Base-by-base conservation (phyloP, 1,284 basidiomycete genomes). In the Cerioporus squamosus region DNA sequence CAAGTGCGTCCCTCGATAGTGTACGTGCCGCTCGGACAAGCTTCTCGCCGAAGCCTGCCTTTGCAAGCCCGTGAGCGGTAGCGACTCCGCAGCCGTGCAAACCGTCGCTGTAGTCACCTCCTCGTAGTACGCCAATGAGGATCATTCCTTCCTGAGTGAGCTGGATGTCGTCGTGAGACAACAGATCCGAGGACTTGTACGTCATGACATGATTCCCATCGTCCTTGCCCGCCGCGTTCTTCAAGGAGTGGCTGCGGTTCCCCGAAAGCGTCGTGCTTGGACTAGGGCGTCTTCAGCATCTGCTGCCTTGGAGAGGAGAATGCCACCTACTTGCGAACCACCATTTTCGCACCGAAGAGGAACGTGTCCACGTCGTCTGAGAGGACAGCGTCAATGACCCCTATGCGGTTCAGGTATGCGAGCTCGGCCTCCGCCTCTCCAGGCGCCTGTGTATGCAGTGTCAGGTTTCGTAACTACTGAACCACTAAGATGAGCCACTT, bases 361-460 rank as follows among this genome's bases (percentile, higher is more conserved):
- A 98, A 88, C 26, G 88, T 94, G 68, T 98, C 97, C 0, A 94
- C 93, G 66, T 98, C 97, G 74, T 98, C 96, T 0, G 95, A 94
- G 38, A 97, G 78, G 10, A 98, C 85, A 0, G 88, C 94, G 70
- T 99, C 97, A 53, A 98, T 90, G 54, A 91, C 74, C 0, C 93
- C 94, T 33, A 88, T 83, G 4, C 79, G 77, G 66, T 94, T 95
- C 62, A 98, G 79, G 60, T 90, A 89, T 0, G 97, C 97, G 1
- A 99, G 80, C 70, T 99, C 97, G 0, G 97, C 97, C 73, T 99
- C 97, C 0, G 97, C 97, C 74, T 98, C 97, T 12, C 94, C 97
- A 0, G 93, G 93, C 5, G 97, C 97, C 85, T 91, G 60, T 4
- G 9, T 36, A 42, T 7, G 10, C 0, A 40, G 14, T 2, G 2